Conservation (phyloP, 129 eudicot genomes). For the Escallonia herrerae region DNA sequence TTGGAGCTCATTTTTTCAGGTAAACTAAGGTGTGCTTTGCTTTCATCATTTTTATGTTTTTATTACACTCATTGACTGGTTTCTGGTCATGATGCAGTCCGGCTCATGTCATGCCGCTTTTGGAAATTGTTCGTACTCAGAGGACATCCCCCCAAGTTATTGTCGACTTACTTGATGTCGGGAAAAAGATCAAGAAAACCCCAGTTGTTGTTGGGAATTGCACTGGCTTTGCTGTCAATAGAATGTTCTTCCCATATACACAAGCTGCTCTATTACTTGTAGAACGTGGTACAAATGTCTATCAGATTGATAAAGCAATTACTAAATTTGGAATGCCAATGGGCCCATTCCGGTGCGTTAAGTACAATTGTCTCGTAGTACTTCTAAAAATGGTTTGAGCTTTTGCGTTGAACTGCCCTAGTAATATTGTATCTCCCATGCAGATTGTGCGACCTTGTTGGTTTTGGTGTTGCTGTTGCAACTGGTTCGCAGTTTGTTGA, state of each 20-base stretch:
- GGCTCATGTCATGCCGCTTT: conserved; percentile 93
- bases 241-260: conserved; percentile 91
- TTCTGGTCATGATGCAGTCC: conserved; percentile 44
- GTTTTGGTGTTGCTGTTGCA: conserved; percentile 80
- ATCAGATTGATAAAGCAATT: conserved; percentile 69
- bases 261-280: conserved; percentile 94
- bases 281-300: conserved; percentile 80
- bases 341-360: conserved; percentile 78
- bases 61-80: neutral
- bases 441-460: conserved; percentile 88
- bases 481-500: conserved; percentile 61
- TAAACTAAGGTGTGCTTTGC: conserved; percentile 7
- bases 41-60: neutral
- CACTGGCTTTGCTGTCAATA: conserved; percentile 93
- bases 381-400: neutral
- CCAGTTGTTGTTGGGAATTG: conserved; percentile 93
- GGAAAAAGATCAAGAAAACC: conserved; percentile 80
- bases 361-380: neutral
- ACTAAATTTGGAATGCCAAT: conserved; percentile 97
- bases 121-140: conserved; percentile 83
- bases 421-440: neutral
- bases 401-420: neutral
- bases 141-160: conserved; percentile 85
- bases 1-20: conserved; percentile 97
- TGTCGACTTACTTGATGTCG: conserved; percentile 78